Evolutionary conservation across 176 grass and related monocot species (phyloP).

Genomic region (Hsuehochloa calcarea): DNA sequence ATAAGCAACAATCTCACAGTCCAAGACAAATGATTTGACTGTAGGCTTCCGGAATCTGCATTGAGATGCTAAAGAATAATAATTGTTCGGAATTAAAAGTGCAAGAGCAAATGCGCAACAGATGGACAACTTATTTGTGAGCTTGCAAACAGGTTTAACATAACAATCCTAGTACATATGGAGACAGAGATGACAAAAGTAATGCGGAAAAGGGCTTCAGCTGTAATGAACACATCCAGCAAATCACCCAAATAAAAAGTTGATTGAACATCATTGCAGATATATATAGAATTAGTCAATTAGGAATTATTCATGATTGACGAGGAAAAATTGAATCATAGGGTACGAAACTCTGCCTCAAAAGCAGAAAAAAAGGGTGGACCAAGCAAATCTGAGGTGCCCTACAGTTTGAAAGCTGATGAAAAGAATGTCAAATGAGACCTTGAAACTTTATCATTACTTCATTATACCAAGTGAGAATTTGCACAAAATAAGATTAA

Average conservation of each 20-base stretch:
- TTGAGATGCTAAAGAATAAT: conserved; percentile 36
- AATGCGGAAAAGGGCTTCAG: too few species aligned
- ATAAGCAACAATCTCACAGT: conserved; percentile 97
- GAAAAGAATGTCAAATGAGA: not conserved
- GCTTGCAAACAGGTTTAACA: not conserved
- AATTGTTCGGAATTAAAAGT: conserved; percentile 10
- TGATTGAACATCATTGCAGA: not conserved
- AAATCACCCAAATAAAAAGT: not conserved
- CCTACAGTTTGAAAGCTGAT: not conserved
- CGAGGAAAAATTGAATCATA: not conserved
- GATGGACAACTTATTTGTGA: not conserved
- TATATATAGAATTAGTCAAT: not conserved
- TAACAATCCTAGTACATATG: not conserved
- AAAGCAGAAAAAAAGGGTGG: not conserved
- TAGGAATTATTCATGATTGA: not conserved
- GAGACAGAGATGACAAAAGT: not conserved
- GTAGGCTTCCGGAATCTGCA: conserved; percentile 83
- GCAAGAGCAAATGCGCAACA: not conserved
- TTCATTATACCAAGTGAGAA: not conserved
- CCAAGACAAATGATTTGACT: conserved; percentile 91
- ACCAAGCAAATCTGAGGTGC: not conserved
- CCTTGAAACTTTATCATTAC: not conserved
- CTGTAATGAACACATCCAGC: not conserved
- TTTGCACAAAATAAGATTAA: not conserved
- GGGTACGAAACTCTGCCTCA: not conserved